These are phyloP conservation scores for Vaccinium myrtillus DNA, from an alignment of 148 eudicot species.

Conservation along the genomic window DNA sequence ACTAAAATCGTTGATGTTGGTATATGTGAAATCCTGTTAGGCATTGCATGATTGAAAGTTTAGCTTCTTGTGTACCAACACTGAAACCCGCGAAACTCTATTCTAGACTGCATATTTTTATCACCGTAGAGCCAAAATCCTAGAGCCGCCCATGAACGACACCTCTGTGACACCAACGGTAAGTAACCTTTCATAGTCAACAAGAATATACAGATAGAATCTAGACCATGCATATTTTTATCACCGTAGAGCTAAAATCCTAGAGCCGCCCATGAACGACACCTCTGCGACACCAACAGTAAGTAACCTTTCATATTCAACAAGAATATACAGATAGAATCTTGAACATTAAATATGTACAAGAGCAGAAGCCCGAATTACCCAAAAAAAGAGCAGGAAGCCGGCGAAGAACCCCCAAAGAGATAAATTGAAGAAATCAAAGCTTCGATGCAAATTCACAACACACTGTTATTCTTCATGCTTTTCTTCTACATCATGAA, in stretches of 20 bases:
- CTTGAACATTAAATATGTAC: not conserved
- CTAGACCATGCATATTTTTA: not conserved
- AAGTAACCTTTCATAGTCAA: not conserved
- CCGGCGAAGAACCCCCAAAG: not conserved
- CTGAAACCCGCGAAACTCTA: too few species aligned
- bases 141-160: too few species aligned
- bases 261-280: too few species aligned
- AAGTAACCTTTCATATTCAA: not conserved
- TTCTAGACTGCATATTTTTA: too few species aligned
- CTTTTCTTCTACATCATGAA: conserved; percentile 53
- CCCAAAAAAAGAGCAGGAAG: not conserved
- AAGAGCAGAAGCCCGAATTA: not conserved
- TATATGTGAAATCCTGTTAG: too few species aligned
- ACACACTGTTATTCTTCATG: conserved; percentile 20
- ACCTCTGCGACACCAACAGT: not conserved
- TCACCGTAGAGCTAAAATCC: too few species aligned
- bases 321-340: not conserved
- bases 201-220: not conserved
- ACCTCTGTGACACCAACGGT: not conserved
- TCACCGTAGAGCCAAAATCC: too few species aligned
- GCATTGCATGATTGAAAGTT: not conserved
- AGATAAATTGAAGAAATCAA: not conserved
- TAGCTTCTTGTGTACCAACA: too few species aligned
- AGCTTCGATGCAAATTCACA: conserved; percentile 2
- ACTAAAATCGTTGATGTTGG: too few species aligned